Evolutionary conservation across 768 basidiomycete genomes (phyloP).

Genomic region (Mycena latifolia): DNA sequence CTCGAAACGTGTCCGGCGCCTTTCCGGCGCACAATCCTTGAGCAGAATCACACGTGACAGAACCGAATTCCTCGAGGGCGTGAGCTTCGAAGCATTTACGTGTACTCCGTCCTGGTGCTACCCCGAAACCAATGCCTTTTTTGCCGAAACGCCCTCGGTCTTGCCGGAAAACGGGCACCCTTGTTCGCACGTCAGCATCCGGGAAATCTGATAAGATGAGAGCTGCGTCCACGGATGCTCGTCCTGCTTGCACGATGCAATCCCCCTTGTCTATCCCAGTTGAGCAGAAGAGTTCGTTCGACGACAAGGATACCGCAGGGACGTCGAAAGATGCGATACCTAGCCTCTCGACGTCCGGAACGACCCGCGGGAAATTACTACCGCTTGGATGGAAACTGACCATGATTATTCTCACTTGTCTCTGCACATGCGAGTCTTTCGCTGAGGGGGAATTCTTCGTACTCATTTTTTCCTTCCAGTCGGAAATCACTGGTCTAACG

Average conservation of each 20-base stretch:
- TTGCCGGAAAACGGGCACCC: too few relatives aligned
- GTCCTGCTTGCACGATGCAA: slow-evolving; percentile 11
- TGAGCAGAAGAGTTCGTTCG: slow-evolving; percentile 6
- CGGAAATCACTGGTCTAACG: not conserved
- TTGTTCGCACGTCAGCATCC: too few relatives aligned
- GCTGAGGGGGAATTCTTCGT: slow-evolving; percentile 5
- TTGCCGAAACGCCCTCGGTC: too few relatives aligned
- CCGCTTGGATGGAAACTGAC: slow-evolving; percentile 50
- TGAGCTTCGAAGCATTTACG: too few relatives aligned
- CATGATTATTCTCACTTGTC: slow-evolving; percentile 52
- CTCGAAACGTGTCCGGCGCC: too few relatives aligned
- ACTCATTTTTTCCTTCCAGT: not conserved
- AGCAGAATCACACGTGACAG: too few relatives aligned
- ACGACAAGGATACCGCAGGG: slow-evolving; percentile 8
- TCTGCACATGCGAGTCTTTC: slow-evolving; percentile 52
- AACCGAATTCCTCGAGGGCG: too few relatives aligned
- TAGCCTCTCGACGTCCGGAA: slow-evolving; percentile 34
- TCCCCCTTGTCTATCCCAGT: not conserved
- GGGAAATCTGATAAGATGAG: slow-evolving; percentile 1
- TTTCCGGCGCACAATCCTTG: too few relatives aligned
- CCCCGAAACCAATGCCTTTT: too few relatives aligned
- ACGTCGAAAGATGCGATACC: not conserved
- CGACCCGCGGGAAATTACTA: slow-evolving; percentile 32
- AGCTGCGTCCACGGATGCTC: slow-evolving; percentile 4
- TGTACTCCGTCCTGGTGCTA: too few relatives aligned